Conservation (phyloP, 129 eudicot species). For the Flaveria bidentis region DNA sequence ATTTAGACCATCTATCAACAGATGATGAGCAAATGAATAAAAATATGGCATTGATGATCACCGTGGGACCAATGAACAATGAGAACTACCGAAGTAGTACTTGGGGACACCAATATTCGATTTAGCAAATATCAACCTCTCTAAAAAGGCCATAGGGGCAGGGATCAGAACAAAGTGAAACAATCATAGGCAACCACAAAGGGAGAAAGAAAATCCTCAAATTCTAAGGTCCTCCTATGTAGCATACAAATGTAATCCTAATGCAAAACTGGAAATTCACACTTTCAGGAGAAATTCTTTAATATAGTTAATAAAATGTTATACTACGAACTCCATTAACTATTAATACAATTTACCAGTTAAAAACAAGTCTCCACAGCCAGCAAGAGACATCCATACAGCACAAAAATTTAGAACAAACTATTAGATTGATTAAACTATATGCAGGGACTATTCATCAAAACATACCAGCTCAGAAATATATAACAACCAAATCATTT, state of each 20-base stretch:
- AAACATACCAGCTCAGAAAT: background rate
- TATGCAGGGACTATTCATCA: background rate
- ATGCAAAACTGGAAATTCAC: background rate
- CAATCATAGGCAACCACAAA: background rate
- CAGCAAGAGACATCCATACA: background rate
- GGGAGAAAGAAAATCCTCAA: background rate
- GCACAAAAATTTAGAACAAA: background rate
- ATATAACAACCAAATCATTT: background rate
- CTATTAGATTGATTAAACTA: background rate
- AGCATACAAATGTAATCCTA: conserved; percentile 5
- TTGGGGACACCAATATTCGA: background rate
- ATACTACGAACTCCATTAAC: background rate
- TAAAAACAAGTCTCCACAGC: background rate
- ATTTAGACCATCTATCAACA: background rate
- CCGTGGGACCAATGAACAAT: background rate
- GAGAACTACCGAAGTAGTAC: background rate
- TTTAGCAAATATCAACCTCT: background rate
- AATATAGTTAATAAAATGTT: background rate
- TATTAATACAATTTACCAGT: background rate
- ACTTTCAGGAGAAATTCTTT: conserved; percentile 8
- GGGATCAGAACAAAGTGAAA: background rate
- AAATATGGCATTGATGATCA: background rate
- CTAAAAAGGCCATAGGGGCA: background rate
- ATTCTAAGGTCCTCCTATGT: conserved; percentile 5
- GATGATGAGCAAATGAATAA: background rate